phyloP scores from a whole-genome alignment of 2,329 filamentous ascomycete species.

The Teratosphaeriaceae sp. region DNA sequence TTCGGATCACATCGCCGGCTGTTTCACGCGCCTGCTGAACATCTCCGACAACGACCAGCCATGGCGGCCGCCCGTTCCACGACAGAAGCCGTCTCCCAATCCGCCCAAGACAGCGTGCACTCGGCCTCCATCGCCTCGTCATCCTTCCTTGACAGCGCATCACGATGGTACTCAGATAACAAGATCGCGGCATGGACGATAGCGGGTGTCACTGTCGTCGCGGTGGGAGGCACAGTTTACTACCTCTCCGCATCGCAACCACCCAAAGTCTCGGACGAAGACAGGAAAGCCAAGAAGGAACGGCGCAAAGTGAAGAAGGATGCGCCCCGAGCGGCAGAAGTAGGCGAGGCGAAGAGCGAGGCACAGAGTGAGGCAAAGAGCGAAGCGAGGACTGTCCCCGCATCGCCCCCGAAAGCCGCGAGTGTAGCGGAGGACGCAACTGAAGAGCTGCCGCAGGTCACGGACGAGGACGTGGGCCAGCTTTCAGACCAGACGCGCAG shows the following conservation, averaged over 20 bases:
- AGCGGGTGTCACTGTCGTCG: conserved; percentile 88
- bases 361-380: conserved; percentile 22
- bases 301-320: conserved; percentile 82
- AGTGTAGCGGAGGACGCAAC: conserved; percentile 31
- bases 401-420: conserved; percentile 17
- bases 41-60: background rate
- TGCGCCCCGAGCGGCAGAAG: conserved; percentile 43
- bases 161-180: conserved; percentile 89
- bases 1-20: too few relatives aligned
- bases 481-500: conserved; percentile 63
- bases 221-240: conserved; percentile 86
- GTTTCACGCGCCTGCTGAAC: too few relatives aligned
- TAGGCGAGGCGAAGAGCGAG: conserved; percentile 22
- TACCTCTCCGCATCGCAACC: conserved; percentile 57
- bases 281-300: conserved; percentile 85
- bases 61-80: conserved; percentile 9
- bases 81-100: conserved; percentile 8
- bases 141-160: conserved; percentile 71
- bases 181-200: conserved; percentile 95
- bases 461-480: conserved; percentile 37
- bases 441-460: conserved; percentile 45
- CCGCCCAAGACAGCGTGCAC: conserved; percentile 1
- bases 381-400: conserved; percentile 18
- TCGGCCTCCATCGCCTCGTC: conserved; percentile 4
- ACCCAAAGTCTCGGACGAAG: conserved; percentile 35